Evolutionary conservation across 2,329 filamentous ascomycete genomes (phyloP).

Genomic region (Phialophora macrospora): DNA sequence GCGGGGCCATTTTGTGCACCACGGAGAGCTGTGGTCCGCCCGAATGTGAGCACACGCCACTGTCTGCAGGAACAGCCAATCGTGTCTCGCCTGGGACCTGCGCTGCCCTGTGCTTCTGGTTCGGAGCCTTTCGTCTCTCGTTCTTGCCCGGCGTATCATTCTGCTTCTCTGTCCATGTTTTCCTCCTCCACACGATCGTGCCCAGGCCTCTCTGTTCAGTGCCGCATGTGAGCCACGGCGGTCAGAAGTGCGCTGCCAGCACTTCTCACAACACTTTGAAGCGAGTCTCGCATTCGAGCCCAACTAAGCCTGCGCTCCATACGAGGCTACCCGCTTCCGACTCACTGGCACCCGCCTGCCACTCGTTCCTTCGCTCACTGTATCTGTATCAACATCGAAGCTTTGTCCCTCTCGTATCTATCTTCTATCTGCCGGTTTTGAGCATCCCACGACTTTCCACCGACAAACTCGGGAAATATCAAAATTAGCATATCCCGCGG

Average conservation of each 20-base stretch:
- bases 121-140: conserved; percentile 22
- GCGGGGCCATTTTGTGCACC: not conserved
- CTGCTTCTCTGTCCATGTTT: conserved; percentile 33
- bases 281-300: not conserved
- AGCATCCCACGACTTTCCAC: not conserved
- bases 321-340: conserved; percentile 31
- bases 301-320: conserved; percentile 22
- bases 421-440: conserved; percentile 9
- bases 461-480: not conserved
- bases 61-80: conserved; percentile 9
- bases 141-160: conserved; percentile 25
- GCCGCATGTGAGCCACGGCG: conserved; percentile 32
- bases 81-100: conserved; percentile 1
- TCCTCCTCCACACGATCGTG: conserved; percentile 35
- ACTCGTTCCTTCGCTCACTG: conserved; percentile 31
- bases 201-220: conserved; percentile 6
- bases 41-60: not conserved
- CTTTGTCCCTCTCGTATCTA: not conserved
- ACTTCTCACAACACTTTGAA: conserved; percentile 26
- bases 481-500: conserved; percentile 11
- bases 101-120: conserved; percentile 10
- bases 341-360: conserved; percentile 20
- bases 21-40: not conserved
- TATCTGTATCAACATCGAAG: conserved; percentile 13
- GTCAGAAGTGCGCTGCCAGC: conserved; percentile 27